These are phyloP conservation scores for Thielaviopsis populi DNA, from an alignment of 2,329 filamentous ascomycete genomes.

Conservation along the genomic window DNA sequence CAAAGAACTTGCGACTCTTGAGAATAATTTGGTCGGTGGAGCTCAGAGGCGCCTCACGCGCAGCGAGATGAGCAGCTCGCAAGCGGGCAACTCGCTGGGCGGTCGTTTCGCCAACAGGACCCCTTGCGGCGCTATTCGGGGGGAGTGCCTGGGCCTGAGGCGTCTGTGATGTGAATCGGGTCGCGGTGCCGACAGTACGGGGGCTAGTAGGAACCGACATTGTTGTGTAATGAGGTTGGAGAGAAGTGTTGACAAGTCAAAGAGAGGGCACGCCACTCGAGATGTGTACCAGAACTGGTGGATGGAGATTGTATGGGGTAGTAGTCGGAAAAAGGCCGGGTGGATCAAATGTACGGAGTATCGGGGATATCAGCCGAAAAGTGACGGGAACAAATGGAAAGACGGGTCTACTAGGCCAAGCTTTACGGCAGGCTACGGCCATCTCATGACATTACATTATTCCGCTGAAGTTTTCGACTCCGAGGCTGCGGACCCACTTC, in stretches of 20 bases:
- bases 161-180: conserved; percentile 45
- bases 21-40: conserved; percentile 36
- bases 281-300: neutral
- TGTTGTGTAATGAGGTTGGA: conserved; percentile 7
- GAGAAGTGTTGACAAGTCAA: neutral
- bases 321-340: neutral
- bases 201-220: conserved; percentile 35
- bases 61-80: conserved; percentile 52
- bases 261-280: neutral
- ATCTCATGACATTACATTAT: conserved; percentile 12
- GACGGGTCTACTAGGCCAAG: conserved; percentile 5
- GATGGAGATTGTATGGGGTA: neutral
- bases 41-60: conserved; percentile 43
- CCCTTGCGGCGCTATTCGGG: conserved; percentile 22
- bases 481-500: conserved; percentile 6
- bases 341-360: neutral
- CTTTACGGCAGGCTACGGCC: conserved; percentile 2
- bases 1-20: conserved; percentile 35
- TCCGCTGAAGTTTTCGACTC: conserved; percentile 9
- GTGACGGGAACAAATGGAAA: neutral
- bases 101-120: conserved; percentile 41
- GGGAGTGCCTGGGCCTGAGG: conserved; percentile 53
- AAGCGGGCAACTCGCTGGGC: conserved; percentile 55
- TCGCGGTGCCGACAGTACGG: conserved; percentile 63
- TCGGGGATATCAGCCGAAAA: neutral